Evolutionary conservation across 164 flowering plant genomes (phyloP), one percentile per base, ranked within the genome.

Genomic region (Vitis riparia): DNA sequence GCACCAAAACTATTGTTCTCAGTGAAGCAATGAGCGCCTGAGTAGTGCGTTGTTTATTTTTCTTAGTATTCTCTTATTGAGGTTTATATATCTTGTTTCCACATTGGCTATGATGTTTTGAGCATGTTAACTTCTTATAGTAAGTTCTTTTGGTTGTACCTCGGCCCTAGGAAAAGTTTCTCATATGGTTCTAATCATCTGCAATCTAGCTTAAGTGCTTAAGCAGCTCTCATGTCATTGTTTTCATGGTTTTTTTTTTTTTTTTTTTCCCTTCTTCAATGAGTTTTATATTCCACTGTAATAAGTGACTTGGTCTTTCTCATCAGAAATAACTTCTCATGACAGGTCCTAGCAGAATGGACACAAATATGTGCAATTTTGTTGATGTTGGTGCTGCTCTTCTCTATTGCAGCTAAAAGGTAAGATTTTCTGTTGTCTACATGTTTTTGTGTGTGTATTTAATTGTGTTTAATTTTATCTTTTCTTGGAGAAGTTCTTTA

Each of bases 331-430:
- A n/a, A 49, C 29, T 65, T 29, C 62, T 73, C 32, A 63, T 78
- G 62, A 51, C 87, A 93, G 98, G 91, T 91, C 77, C 80, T 93
- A 65, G 81, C 91, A 53, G 93, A 88, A 16, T 88, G 95, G 97
- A 73, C 71, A 11, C 63, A 77, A 71, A 5, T 69, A 47, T 75
- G 66, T 77, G 82, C 90, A 59, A 51, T 84, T 56, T 65, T 72
- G 69, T 61, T 86, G 67, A 17, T 75, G 32, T 32, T 83, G 49
- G 52, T 87, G 56, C 76, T 86, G 66, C 58, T 84, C 59, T 60
- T 83, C 62, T 53, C 17, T 69, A 69, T 82, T 64, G 61, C 68
- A 56, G 77, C 67, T 61, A 80, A 74, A 78, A 86, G 98, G 97
- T 93, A 72, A 69, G 63, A 19, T 44, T 23, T 9, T 57, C 49